Evolutionary conservation across 495 filamentous ascomycete genomes (phyloP).

Genomic region (Recurvomyces mirabilis): DNA sequence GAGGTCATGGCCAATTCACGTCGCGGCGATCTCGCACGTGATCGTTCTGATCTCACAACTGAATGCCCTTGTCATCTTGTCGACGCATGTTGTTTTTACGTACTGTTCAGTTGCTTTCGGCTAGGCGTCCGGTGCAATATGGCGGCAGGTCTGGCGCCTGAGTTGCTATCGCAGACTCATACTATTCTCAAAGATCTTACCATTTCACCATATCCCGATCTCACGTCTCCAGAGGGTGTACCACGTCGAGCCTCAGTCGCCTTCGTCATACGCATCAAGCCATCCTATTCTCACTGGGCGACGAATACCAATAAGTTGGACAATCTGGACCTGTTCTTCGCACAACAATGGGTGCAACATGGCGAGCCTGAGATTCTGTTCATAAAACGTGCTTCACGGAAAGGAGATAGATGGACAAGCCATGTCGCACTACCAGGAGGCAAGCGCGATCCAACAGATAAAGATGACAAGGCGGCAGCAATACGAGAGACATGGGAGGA

Average conservation of each 20-base stretch:
- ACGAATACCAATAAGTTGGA: slow-evolving; percentile 26
- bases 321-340: slow-evolving; percentile 51
- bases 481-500: slow-evolving; percentile 63
- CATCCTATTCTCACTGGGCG: slow-evolving; percentile 48
- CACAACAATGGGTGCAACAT: slow-evolving; percentile 56
- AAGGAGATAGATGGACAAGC: slow-evolving; percentile 64
- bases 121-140: no score
- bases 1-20: no score
- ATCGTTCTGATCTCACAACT: no score
- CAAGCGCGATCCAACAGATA: slow-evolving; percentile 58
- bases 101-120: no score
- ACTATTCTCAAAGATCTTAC: slow-evolving; percentile 40
- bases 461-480: slow-evolving; percentile 51
- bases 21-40: no score
- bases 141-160: background rate
- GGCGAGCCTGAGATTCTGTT: slow-evolving; percentile 69
- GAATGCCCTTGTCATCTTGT: no score
- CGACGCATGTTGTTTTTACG: no score
- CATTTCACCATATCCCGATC: slow-evolving; percentile 47
- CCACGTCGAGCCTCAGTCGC: slow-evolving; percentile 64
- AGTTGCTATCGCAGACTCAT: slow-evolving; percentile 4
- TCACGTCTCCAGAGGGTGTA: slow-evolving; percentile 50
- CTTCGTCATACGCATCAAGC: slow-evolving; percentile 57
- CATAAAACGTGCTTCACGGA: slow-evolving; percentile 62
- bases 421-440: slow-evolving; percentile 70